These are phyloP conservation scores for Spongospora subterranea DNA, from an alignment of 208 protist genomes.

Conservation along the genomic window DNA sequence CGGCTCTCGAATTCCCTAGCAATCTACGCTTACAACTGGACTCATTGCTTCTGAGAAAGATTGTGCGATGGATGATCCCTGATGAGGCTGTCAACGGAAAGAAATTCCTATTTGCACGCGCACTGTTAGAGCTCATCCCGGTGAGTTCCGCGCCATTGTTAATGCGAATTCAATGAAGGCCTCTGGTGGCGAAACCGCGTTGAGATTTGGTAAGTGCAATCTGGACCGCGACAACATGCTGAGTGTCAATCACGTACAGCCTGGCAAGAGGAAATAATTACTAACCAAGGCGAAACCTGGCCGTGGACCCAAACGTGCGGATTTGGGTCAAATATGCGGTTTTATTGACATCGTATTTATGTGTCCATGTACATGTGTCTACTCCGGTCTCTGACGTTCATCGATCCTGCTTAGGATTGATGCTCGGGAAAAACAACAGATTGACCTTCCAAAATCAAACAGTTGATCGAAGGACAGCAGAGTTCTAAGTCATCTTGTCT, in stretches of 20 bases:
- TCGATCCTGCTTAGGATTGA: no score
- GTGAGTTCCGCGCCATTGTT: not conserved
- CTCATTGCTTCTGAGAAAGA: no score
- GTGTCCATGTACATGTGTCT: no score
- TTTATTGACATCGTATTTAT: no score
- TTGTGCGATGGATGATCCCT: not conserved
- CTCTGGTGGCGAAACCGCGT: not conserved
- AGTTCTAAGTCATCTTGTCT: no score
- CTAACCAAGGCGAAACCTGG: not conserved
- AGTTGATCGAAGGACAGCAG: no score
- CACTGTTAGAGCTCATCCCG: not conserved
- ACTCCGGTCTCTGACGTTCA: no score
- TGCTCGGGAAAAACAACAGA: no score
- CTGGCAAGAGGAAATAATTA: not conserved
- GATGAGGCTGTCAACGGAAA: not conserved
- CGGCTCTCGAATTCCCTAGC: no score
- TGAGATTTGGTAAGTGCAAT: not conserved
- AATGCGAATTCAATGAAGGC: slow-evolving; percentile 4
- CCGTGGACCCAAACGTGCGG: not conserved
- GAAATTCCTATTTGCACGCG: not conserved
- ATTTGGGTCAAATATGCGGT: slow-evolving; percentile 16
- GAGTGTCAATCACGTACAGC: not conserved
- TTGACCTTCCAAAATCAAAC: no score
- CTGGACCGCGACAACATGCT: not conserved
- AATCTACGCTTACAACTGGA: no score